Evolutionary conservation across 495 filamentous ascomycete species (phyloP).

Genomic region (Penicillium steckii): DNA sequence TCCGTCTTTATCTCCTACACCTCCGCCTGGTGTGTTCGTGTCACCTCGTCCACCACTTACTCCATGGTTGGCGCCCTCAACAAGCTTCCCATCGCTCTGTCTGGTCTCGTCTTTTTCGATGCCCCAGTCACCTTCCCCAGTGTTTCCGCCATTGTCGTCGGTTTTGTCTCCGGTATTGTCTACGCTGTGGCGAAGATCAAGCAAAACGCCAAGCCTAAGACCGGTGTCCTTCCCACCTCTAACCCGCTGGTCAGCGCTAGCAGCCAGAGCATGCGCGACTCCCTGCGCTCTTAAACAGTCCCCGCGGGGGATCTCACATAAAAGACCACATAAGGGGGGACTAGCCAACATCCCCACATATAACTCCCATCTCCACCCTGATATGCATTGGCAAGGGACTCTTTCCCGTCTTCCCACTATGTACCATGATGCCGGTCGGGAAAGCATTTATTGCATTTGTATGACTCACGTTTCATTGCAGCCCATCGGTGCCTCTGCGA

Average conservation of each 20-base stretch:
- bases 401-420: neutral
- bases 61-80: slow-evolving; percentile 98
- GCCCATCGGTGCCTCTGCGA: slow-evolving; percentile 16
- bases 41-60: slow-evolving; percentile 95
- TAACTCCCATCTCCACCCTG: neutral
- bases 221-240: slow-evolving; percentile 64
- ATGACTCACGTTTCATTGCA: slow-evolving; percentile 39
- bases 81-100: slow-evolving; percentile 92
- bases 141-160: slow-evolving; percentile 83
- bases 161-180: slow-evolving; percentile 89
- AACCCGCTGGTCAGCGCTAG: slow-evolving; percentile 79
- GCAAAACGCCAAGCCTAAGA: slow-evolving; percentile 65
- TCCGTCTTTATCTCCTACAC: slow-evolving; percentile 99
- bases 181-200: slow-evolving; percentile 90
- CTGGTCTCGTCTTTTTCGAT: slow-evolving; percentile 91
- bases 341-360: neutral
- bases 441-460: slow-evolving; percentile 27
- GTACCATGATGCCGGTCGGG: slow-evolving; percentile 2
- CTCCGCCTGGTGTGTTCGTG: slow-evolving; percentile 96
- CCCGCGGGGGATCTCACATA: neutral
- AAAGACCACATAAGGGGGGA: neutral
- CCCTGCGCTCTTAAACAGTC: slow-evolving; percentile 52
- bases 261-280: slow-evolving; percentile 87
- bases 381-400: neutral
- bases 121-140: slow-evolving; percentile 90